A percentile compares a stretch with the other conserved stretches of the same genome.
Conservation (phyloP, 805 yeast genomes). For the Barnettozyma botsteinii region DNA sequence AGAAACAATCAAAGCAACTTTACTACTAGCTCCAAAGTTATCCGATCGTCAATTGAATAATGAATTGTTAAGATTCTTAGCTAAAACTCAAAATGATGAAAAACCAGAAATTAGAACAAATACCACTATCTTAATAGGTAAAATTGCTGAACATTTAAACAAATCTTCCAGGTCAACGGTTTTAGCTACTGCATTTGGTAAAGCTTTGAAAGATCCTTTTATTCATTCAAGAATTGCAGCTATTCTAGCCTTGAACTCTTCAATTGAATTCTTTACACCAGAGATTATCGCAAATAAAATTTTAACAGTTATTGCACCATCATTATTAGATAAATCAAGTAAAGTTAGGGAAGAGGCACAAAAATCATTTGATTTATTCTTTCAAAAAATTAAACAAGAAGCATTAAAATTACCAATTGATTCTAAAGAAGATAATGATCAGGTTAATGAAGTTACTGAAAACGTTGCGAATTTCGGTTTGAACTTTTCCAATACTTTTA, state of each 20-base stretch:
- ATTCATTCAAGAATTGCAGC: constrained; percentile 73
- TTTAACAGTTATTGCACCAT: constrained; percentile 78
- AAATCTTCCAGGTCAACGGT: constrained; percentile 59
- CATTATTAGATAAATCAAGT: constrained; percentile 67
- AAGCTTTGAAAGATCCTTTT: constrained; percentile 75
- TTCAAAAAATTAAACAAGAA: constrained; percentile 46
- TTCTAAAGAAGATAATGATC: constrained; percentile 20
- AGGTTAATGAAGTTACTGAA: constrained; percentile 22
- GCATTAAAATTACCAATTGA: constrained; percentile 33
- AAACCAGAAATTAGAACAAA: constrained; percentile 73
- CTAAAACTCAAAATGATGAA: constrained; percentile 75
- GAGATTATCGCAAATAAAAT: constrained; percentile 75
- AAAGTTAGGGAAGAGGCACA: constrained; percentile 72
- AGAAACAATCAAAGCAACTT: constrained; percentile 66
- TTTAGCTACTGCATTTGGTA: constrained; percentile 78
- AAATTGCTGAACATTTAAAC: constrained; percentile 56
- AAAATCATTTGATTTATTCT: constrained; percentile 55
- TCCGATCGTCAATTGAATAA: constrained; percentile 80
- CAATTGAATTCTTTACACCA: constrained; percentile 62
- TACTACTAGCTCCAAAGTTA: constrained; percentile 53
- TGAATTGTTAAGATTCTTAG: constrained; percentile 73
- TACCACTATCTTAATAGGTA: constrained; percentile 63
- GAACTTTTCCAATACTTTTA: constrained; percentile 16
- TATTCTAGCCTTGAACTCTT: constrained; percentile 60
- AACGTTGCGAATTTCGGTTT: constrained; percentile 24